phyloP scores from a whole-genome alignment of 371 early-diverging fungal species.

The Actinomortierella wolfii region DNA sequence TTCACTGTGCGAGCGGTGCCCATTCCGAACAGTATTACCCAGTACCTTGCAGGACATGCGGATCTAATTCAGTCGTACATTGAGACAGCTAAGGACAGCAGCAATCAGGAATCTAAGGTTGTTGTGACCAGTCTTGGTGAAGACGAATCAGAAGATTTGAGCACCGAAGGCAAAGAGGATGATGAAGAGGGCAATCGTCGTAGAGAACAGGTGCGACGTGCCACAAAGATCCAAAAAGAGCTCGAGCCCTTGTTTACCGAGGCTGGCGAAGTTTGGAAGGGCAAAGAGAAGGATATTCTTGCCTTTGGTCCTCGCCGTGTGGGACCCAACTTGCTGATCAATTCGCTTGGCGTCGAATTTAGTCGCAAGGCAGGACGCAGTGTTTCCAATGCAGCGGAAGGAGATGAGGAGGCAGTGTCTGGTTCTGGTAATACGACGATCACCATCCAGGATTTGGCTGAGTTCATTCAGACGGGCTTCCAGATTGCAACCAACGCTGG shows the following conservation, averaged over 20 bases:
- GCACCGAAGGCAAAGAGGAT: conserved; percentile 8
- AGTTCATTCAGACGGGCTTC: conserved; percentile 89
- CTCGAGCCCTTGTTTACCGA: conserved; percentile 30
- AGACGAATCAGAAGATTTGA: conserved; percentile 22
- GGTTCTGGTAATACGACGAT: conserved; percentile 9
- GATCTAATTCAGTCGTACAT: conserved; percentile 67
- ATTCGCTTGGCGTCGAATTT: conserved; percentile 60
- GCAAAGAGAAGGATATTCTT: conserved; percentile 57
- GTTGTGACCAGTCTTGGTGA: conserved; percentile 9
- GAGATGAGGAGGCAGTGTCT: conserved; percentile 5
- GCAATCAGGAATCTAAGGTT: conserved; percentile 14
- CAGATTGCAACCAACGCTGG: conserved; percentile 91
- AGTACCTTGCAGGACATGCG: conserved; percentile 64
- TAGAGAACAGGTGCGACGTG: conserved; percentile 15
- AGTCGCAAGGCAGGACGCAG: conserved; percentile 13
- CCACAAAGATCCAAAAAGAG: conserved; percentile 21
- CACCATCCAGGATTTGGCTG: conserved; percentile 69
- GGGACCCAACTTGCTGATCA: conserved; percentile 92
- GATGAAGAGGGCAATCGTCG: conserved; percentile 1
- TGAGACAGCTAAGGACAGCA: conserved; percentile 32
- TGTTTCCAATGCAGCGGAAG: not conserved
- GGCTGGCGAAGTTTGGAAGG: conserved; percentile 50
- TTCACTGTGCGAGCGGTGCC: conserved; percentile 81
- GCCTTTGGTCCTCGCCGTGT: conserved; percentile 83
- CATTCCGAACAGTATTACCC: conserved; percentile 71